A percentile compares a stretch with the other conserved stretches of the same genome.
Evolutionary conservation across 2,329 filamentous ascomycete species (phyloP).

Genomic region (Diaporthe longicolla): DNA sequence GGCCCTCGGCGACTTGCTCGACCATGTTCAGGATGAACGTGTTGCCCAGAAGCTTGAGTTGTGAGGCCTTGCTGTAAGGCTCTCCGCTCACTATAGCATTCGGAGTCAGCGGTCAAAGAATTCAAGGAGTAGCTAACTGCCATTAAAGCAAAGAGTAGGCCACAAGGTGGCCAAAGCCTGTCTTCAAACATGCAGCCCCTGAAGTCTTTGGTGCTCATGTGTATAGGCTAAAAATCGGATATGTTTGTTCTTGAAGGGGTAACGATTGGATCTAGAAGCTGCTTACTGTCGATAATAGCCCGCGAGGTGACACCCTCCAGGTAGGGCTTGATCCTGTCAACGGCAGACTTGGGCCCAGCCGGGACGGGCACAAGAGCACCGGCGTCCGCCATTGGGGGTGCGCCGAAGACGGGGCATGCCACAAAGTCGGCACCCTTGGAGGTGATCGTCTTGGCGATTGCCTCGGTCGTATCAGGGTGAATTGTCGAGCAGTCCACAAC

Average conservation of each 20-base stretch:
- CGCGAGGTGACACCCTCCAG: conserved; percentile 80
- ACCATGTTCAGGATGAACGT: conserved; percentile 89
- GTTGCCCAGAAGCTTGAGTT: conserved; percentile 88
- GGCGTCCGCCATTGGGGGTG: conserved; percentile 77
- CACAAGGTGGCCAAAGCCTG: no score
- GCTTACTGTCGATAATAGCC: conserved; percentile 78
- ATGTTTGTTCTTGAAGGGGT: no score
- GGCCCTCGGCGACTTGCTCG: conserved; percentile 82
- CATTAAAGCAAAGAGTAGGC: no score
- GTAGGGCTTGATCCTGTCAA: conserved; percentile 77
- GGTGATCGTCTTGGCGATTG: conserved; percentile 70
- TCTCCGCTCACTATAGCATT: conserved; percentile 77
- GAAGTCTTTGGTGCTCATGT: no score
- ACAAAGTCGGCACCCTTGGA: conserved; percentile 80
- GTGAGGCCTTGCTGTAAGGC: conserved; percentile 76
- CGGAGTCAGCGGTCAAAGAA: no score
- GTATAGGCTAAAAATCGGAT: no score
- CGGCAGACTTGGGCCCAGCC: conserved; percentile 72
- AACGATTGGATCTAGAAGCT: no score
- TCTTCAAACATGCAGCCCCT: no score
- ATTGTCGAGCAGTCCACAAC: conserved; percentile 92
- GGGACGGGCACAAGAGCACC: conserved; percentile 81
- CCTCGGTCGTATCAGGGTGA: conserved; percentile 84
- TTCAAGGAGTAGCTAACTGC: no score
- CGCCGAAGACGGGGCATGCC: conserved; percentile 78